These are phyloP conservation scores for Cordyceps militaris DNA, from an alignment of 2,329 filamentous ascomycete genomes.

Conservation along the genomic window DNA sequence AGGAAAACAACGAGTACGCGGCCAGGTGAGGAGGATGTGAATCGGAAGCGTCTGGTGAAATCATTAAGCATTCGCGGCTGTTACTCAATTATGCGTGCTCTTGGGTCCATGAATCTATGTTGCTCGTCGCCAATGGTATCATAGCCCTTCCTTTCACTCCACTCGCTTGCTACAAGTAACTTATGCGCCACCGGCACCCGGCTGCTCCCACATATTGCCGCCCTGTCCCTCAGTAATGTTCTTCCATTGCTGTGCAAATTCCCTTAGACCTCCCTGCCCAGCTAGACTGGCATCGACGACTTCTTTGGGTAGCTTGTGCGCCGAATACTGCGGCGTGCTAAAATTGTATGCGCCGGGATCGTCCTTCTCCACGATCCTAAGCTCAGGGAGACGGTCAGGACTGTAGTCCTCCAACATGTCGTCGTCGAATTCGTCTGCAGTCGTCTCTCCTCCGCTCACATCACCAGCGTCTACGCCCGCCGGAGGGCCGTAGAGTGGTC, in stretches of 20 bases:
- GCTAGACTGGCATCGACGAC: conserved; percentile 67
- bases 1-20: neutral
- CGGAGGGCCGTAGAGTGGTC: conserved; percentile 45
- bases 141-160: neutral
- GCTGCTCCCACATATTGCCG: conserved; percentile 33
- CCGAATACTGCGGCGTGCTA: conserved; percentile 79
- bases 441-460: conserved; percentile 30
- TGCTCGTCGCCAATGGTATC: neutral
- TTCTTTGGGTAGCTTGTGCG: conserved; percentile 90
- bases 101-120: neutral
- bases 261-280: conserved; percentile 69
- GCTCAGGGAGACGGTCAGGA: conserved; percentile 62
- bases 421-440: conserved; percentile 32
- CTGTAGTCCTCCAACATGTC: conserved; percentile 40
- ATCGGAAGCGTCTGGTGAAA: neutral
- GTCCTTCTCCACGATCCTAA: conserved; percentile 73
- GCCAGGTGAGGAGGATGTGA: conserved; percentile 1
- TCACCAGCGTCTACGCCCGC: conserved; percentile 25
- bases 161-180: neutral
- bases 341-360: conserved; percentile 89
- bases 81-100: neutral
- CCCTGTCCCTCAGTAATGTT: conserved; percentile 42
- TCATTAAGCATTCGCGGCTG: neutral
- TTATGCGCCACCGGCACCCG: conserved; percentile 11
- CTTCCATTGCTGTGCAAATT: conserved; percentile 73